phyloP scores from a whole-genome alignment of 306 rosid species.

The Gastrolobium villosum region DNA sequence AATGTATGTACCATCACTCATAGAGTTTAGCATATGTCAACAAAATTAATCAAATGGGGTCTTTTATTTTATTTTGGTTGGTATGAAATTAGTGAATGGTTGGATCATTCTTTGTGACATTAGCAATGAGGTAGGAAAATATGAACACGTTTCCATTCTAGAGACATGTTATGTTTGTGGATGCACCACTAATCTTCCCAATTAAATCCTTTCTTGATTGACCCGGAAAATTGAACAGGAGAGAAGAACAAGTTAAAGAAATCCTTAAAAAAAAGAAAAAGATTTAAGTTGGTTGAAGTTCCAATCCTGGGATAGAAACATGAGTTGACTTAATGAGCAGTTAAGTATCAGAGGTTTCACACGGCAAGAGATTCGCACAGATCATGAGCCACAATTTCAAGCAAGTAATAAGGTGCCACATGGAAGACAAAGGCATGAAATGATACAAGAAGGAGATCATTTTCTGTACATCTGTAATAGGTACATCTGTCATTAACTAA shows the following conservation, averaged over 20 bases:
- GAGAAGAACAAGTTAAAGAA: background rate
- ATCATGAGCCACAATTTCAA: constrained; percentile 22
- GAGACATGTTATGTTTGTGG: constrained; percentile 31
- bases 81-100: constrained; percentile 27
- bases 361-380: constrained; percentile 50
- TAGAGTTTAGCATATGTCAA: constrained; percentile 7
- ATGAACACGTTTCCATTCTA: constrained; percentile 43
- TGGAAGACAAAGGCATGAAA: constrained; percentile 38
- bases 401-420: constrained; percentile 42
- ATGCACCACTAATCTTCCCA: background rate
- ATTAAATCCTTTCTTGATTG: constrained; percentile 48
- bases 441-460: background rate
- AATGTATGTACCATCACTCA: background rate
- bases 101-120: constrained; percentile 27
- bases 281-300: constrained; percentile 45
- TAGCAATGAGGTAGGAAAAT: constrained; percentile 27
- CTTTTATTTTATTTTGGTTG: constrained; percentile 27
- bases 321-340: constrained; percentile 55
- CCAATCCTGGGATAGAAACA: constrained; percentile 55
- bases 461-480: no score
- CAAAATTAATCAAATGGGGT: constrained; percentile 13
- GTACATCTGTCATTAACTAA: no score
- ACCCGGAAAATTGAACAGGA: constrained; percentile 26
- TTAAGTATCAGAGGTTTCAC: constrained; percentile 48
- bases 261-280: background rate